phyloP scores from a whole-genome alignment of 441 rosid species.

The Dalechampia spathulata region DNA sequence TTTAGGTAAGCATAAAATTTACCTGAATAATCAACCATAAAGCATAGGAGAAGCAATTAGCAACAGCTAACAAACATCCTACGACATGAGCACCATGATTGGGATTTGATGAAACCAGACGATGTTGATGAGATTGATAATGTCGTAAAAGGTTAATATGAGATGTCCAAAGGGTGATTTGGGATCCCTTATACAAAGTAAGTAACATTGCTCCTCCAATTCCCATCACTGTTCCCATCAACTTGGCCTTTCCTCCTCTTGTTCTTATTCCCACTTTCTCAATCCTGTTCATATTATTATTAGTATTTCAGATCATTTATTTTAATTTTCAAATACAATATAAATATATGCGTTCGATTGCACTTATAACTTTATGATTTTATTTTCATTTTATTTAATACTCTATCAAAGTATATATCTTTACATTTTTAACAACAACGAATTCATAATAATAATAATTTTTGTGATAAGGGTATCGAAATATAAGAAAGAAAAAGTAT shows the following conservation, averaged over 20 bases:
- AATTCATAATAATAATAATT: no score
- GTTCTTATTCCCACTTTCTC: slow-evolving; percentile 39
- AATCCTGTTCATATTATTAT: slow-evolving; percentile 24
- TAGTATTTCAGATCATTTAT: no score
- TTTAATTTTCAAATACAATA: no score
- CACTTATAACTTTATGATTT: no score
- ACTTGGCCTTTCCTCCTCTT: slow-evolving; percentile 45
- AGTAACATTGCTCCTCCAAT: slow-evolving; percentile 62
- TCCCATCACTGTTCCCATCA: slow-evolving; percentile 52
- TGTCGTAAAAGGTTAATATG: slow-evolving; percentile 32
- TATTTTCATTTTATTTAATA: no score
- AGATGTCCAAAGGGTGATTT: slow-evolving; percentile 38
- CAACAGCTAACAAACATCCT: slow-evolving; percentile 38
- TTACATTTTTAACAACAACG: no score
- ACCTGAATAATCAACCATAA: slow-evolving; percentile 10
- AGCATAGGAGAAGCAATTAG: slow-evolving; percentile 33
- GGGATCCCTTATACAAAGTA: slow-evolving; percentile 47
- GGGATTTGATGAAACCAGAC: background rate
- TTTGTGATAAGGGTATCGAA: no score
- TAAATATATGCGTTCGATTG: no score
- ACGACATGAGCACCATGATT: slow-evolving; percentile 8
- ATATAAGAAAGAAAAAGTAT: no score
- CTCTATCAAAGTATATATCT: no score
- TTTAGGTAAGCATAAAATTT: background rate
- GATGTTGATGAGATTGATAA: background rate